Base-by-base conservation (phyloP, 805 yeast species). In the Lipomyces yamanashiensis region DNA sequence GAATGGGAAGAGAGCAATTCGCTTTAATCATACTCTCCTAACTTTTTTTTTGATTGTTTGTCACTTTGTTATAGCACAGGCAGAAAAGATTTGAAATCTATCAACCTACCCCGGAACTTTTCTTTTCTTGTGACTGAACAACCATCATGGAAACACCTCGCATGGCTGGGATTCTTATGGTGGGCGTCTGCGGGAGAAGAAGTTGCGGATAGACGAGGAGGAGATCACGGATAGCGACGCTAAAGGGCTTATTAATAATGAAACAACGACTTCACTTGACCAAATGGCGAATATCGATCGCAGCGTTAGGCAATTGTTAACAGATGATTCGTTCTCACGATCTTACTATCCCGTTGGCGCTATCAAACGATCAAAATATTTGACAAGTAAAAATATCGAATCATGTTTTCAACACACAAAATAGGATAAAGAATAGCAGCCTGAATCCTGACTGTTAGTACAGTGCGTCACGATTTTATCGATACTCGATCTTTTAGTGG, bases 101-200 rank as follows among this genome's bases (percentile, higher is more conserved):
- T n/a, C n/a, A n/a, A n/a, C n/a, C n/a, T n/a, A n/a, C n/a, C n/a
- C 68, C 68, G 1, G 68, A 65, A 23, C 49, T 65, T 2, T 65
- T 65, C 34, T 65, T 65, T 54, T 63, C 49, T 65, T 7, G 55
- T 45, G 44, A 55, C 63, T 36, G 61, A 59, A 47, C 70, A 40
- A 48, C 73, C 80, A 23, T 80, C 88, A 1, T 81, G 89, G 82
- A 78, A 79, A 59, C 87, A 85, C 68, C 77, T 82, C 47, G 77
- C 86, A 0, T 86, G 89, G 89, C 79, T 83, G 59, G 92, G 92
- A 0, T 82, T 89, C 63, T 77, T 88, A 21, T 89, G 95, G 95
- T 89, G 93, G 91, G 96, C 96, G 2, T 82, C 89, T 37, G 93
- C 95, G 0, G 96, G 95, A 8, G 88, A 86, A 63, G 79, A 81